phyloP scores from a whole-genome alignment of 208 protist genomes.

The Leishmania martiniquensis region DNA sequence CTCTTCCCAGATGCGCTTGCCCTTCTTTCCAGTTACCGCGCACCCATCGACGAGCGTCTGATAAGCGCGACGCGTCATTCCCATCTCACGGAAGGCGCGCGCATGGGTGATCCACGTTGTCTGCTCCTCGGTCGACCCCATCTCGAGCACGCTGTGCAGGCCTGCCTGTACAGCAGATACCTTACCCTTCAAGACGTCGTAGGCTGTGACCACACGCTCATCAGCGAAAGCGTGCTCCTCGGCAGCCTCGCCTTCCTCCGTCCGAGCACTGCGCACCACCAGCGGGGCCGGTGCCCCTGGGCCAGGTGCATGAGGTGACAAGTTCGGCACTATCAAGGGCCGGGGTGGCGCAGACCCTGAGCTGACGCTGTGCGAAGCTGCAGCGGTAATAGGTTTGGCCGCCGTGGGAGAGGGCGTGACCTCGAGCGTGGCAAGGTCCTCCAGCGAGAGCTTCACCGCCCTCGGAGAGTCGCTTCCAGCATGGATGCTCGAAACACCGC shows the following conservation, averaged over 20 bases:
- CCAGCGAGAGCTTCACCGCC: constrained; percentile 41
- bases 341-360: neutral
- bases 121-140: constrained; percentile 83
- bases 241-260: constrained; percentile 62
- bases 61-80: constrained; percentile 59
- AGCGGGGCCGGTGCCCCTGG: constrained; percentile 11
- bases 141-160: constrained; percentile 62
- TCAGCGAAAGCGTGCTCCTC: constrained; percentile 78
- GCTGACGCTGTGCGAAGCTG: neutral
- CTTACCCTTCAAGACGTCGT: constrained; percentile 62
- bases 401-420: neutral
- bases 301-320: neutral
- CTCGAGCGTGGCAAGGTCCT: constrained; percentile 48
- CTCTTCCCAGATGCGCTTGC: constrained; percentile 82
- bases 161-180: constrained; percentile 37
- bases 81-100: constrained; percentile 74
- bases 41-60: constrained; percentile 76
- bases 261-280: constrained; percentile 67
- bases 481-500: neutral
- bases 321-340: neutral
- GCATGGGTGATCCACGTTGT: constrained; percentile 86
- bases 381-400: neutral
- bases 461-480: neutral
- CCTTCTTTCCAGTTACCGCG: constrained; percentile 57
- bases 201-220: constrained; percentile 69